Evolutionary conservation across 768 basidiomycete species (phyloP), one percentile per base, ranked within the genome.

Genomic region (Suillus cothurnatus): DNA sequence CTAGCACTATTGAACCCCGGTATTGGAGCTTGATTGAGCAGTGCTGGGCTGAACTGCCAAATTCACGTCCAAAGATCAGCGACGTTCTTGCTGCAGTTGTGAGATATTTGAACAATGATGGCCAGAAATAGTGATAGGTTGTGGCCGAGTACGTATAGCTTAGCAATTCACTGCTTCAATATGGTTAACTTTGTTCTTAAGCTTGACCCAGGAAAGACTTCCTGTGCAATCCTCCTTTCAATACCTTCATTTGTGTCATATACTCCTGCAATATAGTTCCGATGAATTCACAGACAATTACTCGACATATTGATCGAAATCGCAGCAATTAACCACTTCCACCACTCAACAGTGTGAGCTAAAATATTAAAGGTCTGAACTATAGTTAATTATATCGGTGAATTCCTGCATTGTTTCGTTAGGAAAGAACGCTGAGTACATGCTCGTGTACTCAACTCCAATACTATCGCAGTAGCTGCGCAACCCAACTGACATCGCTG

Each of bases 71-170:
- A 28, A 21, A 26, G 26, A 58, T 58, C 26, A 58, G 38, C 9
- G 9, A 39, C 0, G 57, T 58, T 34, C 9, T 58, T 58, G n/a
- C 23, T 19, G 17, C 26, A 11, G 26, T 28, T 58, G 19, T 19
- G 12, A 58, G 79, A 55, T 6, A 55, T n/a, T 9, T 34, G 34
- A 8, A 32, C 17, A 32, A 61, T 31, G 26, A 36, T 38, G 50
- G 7, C 15, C 14, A 15, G 14, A 50, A 26, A 23, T 49, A 23
- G 23, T 23, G 47, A 23, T 23, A 26, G 6, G n/a, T 49, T 26
- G 47, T 50, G 14, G 23, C 47, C 26, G 21, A 23, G 23, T 26
- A 34, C 32, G 32, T 34, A n/a, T 9, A 6, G 47, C 47, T 45
- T 45, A 21, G 43, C 21, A 45, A 21, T 45, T 45, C 43, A 19